Percentiles rank a stretch among this genome's conserved stretches.
phyloP scores from a whole-genome alignment of 2,329 filamentous ascomycete species.

The Rhytidhysteron rufulum region DNA sequence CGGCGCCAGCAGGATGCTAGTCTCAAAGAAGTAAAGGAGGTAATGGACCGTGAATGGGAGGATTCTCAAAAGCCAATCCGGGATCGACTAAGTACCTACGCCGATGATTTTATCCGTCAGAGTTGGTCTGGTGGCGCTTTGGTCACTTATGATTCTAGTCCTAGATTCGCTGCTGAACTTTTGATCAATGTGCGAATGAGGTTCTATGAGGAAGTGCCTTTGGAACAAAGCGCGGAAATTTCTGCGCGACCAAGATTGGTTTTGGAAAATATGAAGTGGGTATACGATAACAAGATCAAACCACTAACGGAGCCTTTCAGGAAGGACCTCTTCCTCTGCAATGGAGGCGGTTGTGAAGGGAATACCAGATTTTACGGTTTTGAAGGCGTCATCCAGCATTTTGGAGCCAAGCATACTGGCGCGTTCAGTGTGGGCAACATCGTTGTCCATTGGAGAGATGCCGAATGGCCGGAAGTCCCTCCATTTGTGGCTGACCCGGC shows the following conservation, averaged over 20 bases:
- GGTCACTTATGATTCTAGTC: slow-evolving; percentile 60
- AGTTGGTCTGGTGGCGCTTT: slow-evolving; percentile 62
- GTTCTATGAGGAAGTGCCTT: slow-evolving; percentile 58
- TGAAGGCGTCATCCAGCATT: slow-evolving; percentile 78
- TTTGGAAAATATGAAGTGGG: slow-evolving; percentile 82
- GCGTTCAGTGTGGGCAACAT: slow-evolving; percentile 66
- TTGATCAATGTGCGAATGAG: slow-evolving; percentile 62
- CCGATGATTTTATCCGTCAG: slow-evolving; percentile 65
- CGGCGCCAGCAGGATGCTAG: slow-evolving; percentile 47
- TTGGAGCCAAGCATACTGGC: slow-evolving; percentile 74
- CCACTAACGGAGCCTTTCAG: slow-evolving; percentile 61
- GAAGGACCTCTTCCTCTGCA: slow-evolving; percentile 74
- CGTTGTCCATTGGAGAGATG: slow-evolving; percentile 70
- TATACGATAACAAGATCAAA: slow-evolving; percentile 75
- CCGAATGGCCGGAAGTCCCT: slow-evolving; percentile 73
- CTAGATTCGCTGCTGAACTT: slow-evolving; percentile 69
- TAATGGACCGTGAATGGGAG: slow-evolving; percentile 67
- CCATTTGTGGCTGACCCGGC: slow-evolving; percentile 65
- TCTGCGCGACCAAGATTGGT: slow-evolving; percentile 62
- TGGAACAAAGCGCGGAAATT: slow-evolving; percentile 34
- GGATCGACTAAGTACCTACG: slow-evolving; percentile 60
- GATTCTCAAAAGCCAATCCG: slow-evolving; percentile 65
- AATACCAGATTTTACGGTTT: slow-evolving; percentile 68
- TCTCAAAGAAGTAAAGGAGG: slow-evolving; percentile 53
- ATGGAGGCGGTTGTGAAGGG: slow-evolving; percentile 56